Evolutionary conservation across 139 green algal species (phyloP).

Genomic region (Gonium pectorale): DNA sequence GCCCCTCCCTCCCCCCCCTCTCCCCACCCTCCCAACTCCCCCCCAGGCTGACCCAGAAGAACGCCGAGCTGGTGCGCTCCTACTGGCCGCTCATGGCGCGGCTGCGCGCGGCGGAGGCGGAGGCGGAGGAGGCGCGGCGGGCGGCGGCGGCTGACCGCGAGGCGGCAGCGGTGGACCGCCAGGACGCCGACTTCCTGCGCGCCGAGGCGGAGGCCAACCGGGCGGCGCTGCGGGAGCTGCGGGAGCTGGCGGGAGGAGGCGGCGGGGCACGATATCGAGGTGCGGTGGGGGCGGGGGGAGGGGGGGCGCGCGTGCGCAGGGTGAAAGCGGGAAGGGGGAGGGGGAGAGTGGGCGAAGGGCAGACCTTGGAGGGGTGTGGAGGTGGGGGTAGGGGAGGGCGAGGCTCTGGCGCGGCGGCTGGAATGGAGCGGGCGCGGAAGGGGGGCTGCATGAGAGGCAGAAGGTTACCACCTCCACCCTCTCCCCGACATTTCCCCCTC

Average conservation of each 20-base stretch:
- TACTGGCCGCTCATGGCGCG: constrained; percentile 69
- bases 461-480: not conserved
- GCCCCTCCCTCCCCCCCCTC: not conserved
- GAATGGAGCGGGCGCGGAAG: too few relatives aligned
- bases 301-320: too few relatives aligned
- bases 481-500: not conserved
- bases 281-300: not conserved
- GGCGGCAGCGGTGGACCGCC: not conserved
- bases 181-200: constrained; percentile 8
- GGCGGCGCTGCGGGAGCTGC: constrained; percentile 18
- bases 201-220: not conserved
- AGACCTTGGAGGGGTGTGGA: too few relatives aligned
- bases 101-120: constrained; percentile 49
- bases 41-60: constrained; percentile 47
- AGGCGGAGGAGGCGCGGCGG: not conserved
- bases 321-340: too few relatives aligned
- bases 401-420: too few relatives aligned
- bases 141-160: constrained; percentile 2
- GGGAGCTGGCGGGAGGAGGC: constrained; percentile 43
- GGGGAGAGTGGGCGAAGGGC: too few relatives aligned
- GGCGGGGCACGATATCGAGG: constrained; percentile 28
- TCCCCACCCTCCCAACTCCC: not conserved
- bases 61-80: constrained; percentile 56
- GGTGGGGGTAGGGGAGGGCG: too few relatives aligned
- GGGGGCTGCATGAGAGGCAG: too few relatives aligned